phyloP scores from a whole-genome alignment of 1,139 yeast genomes.

The Blastobotrys indianensis region DNA sequence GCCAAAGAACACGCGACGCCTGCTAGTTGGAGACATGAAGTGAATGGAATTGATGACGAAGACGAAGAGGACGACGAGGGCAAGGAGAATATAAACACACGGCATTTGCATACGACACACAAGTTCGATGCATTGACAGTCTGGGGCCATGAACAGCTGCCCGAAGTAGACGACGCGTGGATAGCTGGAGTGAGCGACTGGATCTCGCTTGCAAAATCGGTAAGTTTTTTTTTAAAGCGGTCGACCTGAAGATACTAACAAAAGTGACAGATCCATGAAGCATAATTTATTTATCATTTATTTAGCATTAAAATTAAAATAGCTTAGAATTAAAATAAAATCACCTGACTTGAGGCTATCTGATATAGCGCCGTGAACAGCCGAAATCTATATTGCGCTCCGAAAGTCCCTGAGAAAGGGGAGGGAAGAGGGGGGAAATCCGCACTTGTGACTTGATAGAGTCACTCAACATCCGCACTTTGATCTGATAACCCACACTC shows the following conservation, averaged over 20 bases:
- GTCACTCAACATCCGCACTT: neutral
- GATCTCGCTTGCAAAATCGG: conserved; percentile 16
- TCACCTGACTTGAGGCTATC: too few relatives aligned
- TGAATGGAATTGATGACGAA: conserved; percentile 4
- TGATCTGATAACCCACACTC: neutral
- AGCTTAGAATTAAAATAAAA: too few relatives aligned
- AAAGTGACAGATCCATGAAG: too few relatives aligned
- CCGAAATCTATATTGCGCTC: too few relatives aligned
- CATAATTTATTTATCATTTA: neutral
- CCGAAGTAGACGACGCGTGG: conserved; percentile 24
- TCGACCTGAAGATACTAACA: too few relatives aligned
- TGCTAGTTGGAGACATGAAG: neutral
- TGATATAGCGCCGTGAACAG: too few relatives aligned
- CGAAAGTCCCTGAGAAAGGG: too few relatives aligned
- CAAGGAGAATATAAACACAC: conserved; percentile 9
- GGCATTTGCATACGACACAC: conserved; percentile 17
- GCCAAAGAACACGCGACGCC: conserved; percentile 9
- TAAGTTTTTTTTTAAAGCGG: too few relatives aligned
- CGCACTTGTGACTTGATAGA: too few relatives aligned
- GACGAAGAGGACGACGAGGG: conserved; percentile 13
- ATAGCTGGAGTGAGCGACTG: conserved; percentile 24
- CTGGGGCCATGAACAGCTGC: conserved; percentile 29
- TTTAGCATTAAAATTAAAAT: neutral
- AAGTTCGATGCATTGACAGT: conserved; percentile 21
- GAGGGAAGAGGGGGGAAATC: too few relatives aligned